Evolutionary conservation across 2,329 filamentous ascomycete species (phyloP), one percentile per base, ranked within the genome.

Genomic region (Chrysosporium queenslandicum): DNA sequence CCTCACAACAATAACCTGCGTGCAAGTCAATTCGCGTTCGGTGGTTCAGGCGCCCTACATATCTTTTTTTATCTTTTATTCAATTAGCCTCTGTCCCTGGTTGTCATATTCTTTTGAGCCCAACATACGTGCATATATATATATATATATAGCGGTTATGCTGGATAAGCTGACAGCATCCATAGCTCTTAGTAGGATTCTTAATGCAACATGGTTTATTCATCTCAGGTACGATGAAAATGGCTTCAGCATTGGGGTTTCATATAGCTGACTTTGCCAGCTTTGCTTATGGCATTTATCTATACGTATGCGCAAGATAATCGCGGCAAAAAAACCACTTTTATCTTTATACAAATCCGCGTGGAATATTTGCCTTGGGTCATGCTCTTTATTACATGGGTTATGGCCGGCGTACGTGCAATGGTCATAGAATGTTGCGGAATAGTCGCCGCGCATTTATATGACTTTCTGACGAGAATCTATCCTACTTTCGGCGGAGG

Each of bases 401-500:
- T 97, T 50, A 79, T 86, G 64, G 75, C 71, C 4, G 83, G 83
- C 9, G 75, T 76, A 32, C 59, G 67, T 2, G 70, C 70, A 16
- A 77, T 86, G 9, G 64, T 86, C 52, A 62, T 82, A 3, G 82
- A 94, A 63, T 68, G 81, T 3, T 86, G 80, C 30, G 92, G 92
- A n/a, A 75, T 98, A 9, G 58, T 94, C 40, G 87, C 90, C 11
- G 90, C 90, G 3, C 92, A 98, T 66, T 63, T 92, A 18, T 94
- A 88, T 69, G 87, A 97, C 66, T 98, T 97, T 64, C 68, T 96
- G 46, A 88, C 86, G 1, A 80, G 87, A 46, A 77, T 96, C 39
- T 97, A 89, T 76, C 92, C 92, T 3, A 81, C 86, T 52, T 92
- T 92, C 64, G 91, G 89, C 29, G 86, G 87, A 52, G 92, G 92